phyloP scores from a whole-genome alignment of 2,329 filamentous ascomycete genomes.

The Alternaria novae-zelandiae region DNA sequence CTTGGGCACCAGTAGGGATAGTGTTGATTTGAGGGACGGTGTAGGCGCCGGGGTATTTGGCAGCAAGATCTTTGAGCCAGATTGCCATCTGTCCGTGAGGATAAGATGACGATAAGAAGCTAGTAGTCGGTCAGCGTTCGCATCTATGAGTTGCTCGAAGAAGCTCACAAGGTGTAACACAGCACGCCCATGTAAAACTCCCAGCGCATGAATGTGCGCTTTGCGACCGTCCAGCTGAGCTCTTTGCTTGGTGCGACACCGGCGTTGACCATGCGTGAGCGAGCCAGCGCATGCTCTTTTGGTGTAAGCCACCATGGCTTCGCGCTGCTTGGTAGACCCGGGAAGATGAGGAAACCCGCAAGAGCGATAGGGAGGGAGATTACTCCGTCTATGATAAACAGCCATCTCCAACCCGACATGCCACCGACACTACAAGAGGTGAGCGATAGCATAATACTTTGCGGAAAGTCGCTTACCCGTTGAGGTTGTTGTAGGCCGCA shows the following conservation, averaged over 20 bases:
- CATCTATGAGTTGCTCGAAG: not conserved
- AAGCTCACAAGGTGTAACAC: conserved; percentile 56
- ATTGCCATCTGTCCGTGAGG: conserved; percentile 59
- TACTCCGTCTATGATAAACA: conserved; percentile 65
- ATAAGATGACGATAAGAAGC: conserved; percentile 49
- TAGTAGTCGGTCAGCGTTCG: conserved; percentile 6
- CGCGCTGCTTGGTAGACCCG: conserved; percentile 58
- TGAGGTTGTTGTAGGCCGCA: conserved; percentile 60
- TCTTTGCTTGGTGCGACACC: conserved; percentile 50
- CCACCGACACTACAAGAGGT: conserved; percentile 44
- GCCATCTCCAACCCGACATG: conserved; percentile 58
- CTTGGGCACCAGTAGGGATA: conserved; percentile 57
- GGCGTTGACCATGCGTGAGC: conserved; percentile 35
- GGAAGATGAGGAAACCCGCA: conserved; percentile 62
- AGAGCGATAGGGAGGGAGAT: conserved; percentile 64
- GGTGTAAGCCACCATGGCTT: conserved; percentile 58
- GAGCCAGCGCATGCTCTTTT: conserved; percentile 40
- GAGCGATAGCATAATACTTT: not conserved
- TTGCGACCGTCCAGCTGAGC: conserved; percentile 53
- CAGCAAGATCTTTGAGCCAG: conserved; percentile 58
- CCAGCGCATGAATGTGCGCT: conserved; percentile 56
- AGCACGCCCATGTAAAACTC: conserved; percentile 60
- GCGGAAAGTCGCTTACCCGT: conserved; percentile 41
- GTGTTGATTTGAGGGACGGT: conserved; percentile 58
- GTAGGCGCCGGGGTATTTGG: conserved; percentile 45